Evolutionary conservation across 2,329 filamentous ascomycete genomes (phyloP).

Genomic region (Bertia moriformis): DNA sequence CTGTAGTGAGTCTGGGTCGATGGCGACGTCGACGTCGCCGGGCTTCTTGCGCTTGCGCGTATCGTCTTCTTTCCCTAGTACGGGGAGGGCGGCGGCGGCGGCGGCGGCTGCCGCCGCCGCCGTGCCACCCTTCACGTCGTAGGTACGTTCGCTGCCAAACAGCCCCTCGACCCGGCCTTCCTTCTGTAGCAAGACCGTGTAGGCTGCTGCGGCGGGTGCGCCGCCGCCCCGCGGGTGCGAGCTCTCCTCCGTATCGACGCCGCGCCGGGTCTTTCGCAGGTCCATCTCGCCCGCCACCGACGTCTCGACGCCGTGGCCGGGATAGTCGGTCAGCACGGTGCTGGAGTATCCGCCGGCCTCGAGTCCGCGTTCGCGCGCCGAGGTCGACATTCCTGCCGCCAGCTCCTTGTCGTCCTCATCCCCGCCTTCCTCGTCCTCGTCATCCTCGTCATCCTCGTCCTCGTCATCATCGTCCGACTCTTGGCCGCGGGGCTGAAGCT

Average conservation of each 20-base stretch:
- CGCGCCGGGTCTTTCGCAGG: conserved; percentile 71
- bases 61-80: conserved; percentile 70
- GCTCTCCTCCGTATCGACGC: conserved; percentile 74
- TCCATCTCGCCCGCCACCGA: conserved; percentile 78
- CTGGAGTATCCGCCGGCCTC: conserved; percentile 74
- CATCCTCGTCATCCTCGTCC: conserved; percentile 56
- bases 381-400: conserved; percentile 60
- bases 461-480: conserved; percentile 64
- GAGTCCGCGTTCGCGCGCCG: no score
- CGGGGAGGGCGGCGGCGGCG: conserved; percentile 38
- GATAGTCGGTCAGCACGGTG: conserved; percentile 66
- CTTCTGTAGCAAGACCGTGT: conserved; percentile 79
- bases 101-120: no score
- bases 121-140: conserved; percentile 70
- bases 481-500: conserved; percentile 68
- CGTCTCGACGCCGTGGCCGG: conserved; percentile 52
- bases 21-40: conserved; percentile 82
- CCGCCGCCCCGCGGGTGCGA: conserved; percentile 57
- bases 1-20: conserved; percentile 71
- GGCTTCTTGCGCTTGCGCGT: conserved; percentile 82
- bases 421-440: conserved; percentile 56
- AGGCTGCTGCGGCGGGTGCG: no score
- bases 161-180: conserved; percentile 78
- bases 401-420: conserved; percentile 48
- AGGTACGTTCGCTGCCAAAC: conserved; percentile 87